Conservation (phyloP, 495 filamentous ascomycete genomes). For the Aspergillus ellipticus region DNA sequence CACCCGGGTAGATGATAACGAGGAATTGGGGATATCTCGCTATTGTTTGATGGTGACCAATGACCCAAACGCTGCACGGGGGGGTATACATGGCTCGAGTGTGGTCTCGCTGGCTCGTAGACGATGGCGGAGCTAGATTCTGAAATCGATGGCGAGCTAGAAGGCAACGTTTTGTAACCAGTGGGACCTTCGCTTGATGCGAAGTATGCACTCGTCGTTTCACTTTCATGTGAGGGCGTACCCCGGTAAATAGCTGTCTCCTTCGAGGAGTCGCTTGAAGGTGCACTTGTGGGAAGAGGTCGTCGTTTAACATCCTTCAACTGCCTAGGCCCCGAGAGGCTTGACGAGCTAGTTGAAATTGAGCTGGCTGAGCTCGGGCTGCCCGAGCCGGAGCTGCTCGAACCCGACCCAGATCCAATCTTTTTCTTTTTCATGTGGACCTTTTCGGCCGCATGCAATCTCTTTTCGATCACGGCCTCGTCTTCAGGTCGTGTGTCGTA, state of each 20-base stretch:
- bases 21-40: no score
- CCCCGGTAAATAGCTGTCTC: no score
- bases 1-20: no score
- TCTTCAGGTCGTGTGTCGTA: conserved; percentile 85
- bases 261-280: background rate
- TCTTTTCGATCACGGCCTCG: conserved; percentile 56
- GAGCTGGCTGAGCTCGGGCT: conserved; percentile 3
- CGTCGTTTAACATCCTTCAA: conserved; percentile 67
- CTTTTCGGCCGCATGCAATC: conserved; percentile 43
- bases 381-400: background rate
- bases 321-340: conserved; percentile 57
- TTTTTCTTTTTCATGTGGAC: conserved; percentile 24
- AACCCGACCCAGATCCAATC: conserved; percentile 3
- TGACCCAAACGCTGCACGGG: no score
- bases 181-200: no score
- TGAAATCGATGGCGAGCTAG: no score
- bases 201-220: no score
- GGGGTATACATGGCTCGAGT: no score
- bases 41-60: no score
- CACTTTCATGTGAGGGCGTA: no score
- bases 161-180: no score
- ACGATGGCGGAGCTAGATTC: conserved; percentile 18
- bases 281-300: conserved; percentile 70
- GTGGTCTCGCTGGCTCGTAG: no score
- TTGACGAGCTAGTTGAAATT: conserved; percentile 18